Conservation (phyloP, 495 filamentous ascomycete genomes). For the Neurospora sp. region DNA sequence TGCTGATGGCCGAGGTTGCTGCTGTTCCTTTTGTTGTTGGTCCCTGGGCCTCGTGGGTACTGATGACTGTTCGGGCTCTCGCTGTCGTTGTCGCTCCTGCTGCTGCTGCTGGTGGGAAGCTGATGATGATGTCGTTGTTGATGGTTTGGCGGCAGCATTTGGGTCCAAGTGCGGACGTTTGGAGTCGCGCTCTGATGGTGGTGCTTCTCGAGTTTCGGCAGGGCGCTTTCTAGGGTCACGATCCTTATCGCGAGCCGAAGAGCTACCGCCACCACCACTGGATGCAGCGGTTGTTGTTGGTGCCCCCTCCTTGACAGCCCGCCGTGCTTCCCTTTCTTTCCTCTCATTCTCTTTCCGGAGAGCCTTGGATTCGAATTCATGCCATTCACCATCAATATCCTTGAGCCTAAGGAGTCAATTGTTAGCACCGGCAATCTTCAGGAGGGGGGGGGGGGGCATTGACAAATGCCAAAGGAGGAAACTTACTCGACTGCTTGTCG, state of each 20-base stretch:
- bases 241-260: slow-evolving; percentile 34
- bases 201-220: slow-evolving; percentile 22
- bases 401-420: slow-evolving; percentile 46
- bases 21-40: neutral
- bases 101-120: neutral
- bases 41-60: neutral
- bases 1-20: neutral
- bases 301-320: slow-evolving; percentile 38
- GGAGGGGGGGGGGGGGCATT: neutral
- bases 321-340: slow-evolving; percentile 62
- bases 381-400: slow-evolving; percentile 89
- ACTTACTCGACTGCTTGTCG: slow-evolving; percentile 77
- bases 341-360: slow-evolving; percentile 82
- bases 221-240: slow-evolving; percentile 29
- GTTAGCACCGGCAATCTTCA: slow-evolving; percentile 10
- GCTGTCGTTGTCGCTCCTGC: neutral
- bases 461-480: neutral
- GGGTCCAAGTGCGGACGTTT: slow-evolving; percentile 34
- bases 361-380: slow-evolving; percentile 97
- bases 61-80: neutral
- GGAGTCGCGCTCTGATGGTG: slow-evolving; percentile 19
- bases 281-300: neutral
- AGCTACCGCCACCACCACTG: slow-evolving; percentile 37
- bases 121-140: slow-evolving; percentile 1
- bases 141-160: slow-evolving; percentile 1